These are phyloP conservation scores for Vitis riparia DNA, from an alignment of 164 flowering plant species.

Conservation along the genomic window DNA sequence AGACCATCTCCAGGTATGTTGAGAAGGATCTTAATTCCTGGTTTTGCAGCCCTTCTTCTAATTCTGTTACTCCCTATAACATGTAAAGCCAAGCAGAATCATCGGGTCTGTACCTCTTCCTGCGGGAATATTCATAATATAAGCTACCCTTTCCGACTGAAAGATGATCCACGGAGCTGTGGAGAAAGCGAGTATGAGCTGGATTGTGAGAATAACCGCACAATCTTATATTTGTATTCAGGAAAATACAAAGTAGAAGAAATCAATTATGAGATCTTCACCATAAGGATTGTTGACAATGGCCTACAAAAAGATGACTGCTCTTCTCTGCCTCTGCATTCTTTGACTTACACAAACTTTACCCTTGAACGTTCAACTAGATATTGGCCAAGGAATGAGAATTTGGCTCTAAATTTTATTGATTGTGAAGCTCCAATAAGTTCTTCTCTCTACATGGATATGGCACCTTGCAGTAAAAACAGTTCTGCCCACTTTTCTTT, in stretches of 20 bases:
- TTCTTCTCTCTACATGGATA: no score
- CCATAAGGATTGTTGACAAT: neutral
- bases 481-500: no score
- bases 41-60: neutral
- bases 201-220: conserved; percentile 2
- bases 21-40: no score
- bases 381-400: no score
- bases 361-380: no score
- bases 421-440: no score
- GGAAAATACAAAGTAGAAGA: conserved; percentile 13
- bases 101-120: neutral
- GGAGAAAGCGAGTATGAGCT: conserved; percentile 1
- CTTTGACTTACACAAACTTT: no score
- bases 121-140: conserved; percentile 13
- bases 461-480: no score
- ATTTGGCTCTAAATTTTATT: no score
- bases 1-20: no score
- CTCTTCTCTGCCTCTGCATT: no score
- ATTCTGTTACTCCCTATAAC: neutral
- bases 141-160: conserved; percentile 13
- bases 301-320: no score
- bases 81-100: neutral
- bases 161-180: conserved; percentile 1
- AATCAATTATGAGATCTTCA: conserved; percentile 5
- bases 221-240: neutral